These are phyloP conservation scores for Didymella pomorum DNA, from an alignment of 2,329 filamentous ascomycete species.

Conservation along the genomic window DNA sequence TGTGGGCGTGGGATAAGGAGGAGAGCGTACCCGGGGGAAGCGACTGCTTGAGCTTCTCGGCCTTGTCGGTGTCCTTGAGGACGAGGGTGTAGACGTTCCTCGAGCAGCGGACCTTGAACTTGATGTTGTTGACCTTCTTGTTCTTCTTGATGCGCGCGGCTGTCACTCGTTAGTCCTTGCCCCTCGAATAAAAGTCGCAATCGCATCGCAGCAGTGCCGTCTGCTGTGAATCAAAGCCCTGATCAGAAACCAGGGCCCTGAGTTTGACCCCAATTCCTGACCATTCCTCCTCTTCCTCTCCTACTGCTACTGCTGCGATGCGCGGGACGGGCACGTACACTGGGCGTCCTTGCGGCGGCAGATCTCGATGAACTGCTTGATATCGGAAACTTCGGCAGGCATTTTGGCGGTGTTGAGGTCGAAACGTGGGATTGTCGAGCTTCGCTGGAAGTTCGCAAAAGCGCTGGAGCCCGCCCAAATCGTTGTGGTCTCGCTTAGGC, in stretches of 20 bases:
- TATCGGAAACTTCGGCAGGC: constrained; percentile 97
- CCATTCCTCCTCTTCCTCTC: not conserved
- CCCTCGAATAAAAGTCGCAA: not conserved
- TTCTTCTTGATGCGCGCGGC: constrained; percentile 78
- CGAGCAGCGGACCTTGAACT: constrained; percentile 99
- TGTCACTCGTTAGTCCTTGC: constrained; percentile 27
- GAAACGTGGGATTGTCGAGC: constrained; percentile 21
- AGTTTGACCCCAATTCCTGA: not conserved
- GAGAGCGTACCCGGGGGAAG: constrained; percentile 85
- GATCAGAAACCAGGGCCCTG: not conserved
- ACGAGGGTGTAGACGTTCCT: constrained; percentile 97
- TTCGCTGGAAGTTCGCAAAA: constrained; percentile 27
- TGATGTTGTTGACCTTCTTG: constrained; percentile 88
- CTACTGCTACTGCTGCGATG: constrained; percentile 3
- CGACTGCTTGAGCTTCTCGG: constrained; percentile 99
- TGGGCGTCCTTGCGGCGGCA: constrained; percentile 99
- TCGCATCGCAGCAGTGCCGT: no score
- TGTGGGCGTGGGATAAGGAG: no score
- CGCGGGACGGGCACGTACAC: constrained; percentile 76
- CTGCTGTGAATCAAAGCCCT: not conserved
- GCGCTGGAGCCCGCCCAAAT: constrained; percentile 23
- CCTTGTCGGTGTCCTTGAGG: constrained; percentile 98
- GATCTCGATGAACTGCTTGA: constrained; percentile 99
- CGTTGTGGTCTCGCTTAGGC: constrained; percentile 49
- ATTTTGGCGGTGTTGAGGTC: constrained; percentile 72